Evolutionary conservation across 2,329 filamentous ascomycete genomes (phyloP), one percentile per base, ranked within the genome.

Genomic region (Trichophyton verrucosum): DNA sequence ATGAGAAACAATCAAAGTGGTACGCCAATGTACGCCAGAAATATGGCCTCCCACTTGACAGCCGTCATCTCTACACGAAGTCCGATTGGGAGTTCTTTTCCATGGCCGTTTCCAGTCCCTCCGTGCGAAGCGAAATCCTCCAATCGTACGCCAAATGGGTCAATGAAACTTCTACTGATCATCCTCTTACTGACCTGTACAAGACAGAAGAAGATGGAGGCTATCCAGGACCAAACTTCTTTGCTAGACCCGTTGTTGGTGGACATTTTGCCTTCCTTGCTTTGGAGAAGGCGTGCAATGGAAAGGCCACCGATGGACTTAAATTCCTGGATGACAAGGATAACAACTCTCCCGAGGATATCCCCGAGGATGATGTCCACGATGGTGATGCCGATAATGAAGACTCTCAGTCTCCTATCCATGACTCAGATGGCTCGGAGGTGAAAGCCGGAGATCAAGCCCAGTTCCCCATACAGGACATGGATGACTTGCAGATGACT

Each of bases 31-130:
- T 92, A 8, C 82, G 89, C 65, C 89, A 95, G 71, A 85, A 82
- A 67, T 95, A 92, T 72, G 90, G 90, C 0, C 76, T 95, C 2
- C 89, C 90, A 0, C 81, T 95, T 6, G 90, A 95, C 73, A 87
- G 82, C 66, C 83, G 90, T 49, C 89, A 94, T 72, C 73, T 92
- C 2, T 94, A 94, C 73, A 87, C 89, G 38, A 95, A 95, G 75
- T 90, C 86, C 33, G 90, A 95, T 74, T 95, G 90, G 90, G 86
- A 94, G 67, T 91, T 95, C 71, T 91, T 94, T 72, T 88, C 89
- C 0, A 89, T 90, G 55, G 88, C 89, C 1, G 86, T 95, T 3
- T 83, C 88, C 3, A 85, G 84, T 66, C 81, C 82, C 70, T 75
- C 80, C 61, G 87, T 87, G 1, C 81, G 89, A 60, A 79, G 80